Evolutionary conservation across 176 grass and related monocot genomes (phyloP).

Genomic region (Chloris gayana): DNA sequence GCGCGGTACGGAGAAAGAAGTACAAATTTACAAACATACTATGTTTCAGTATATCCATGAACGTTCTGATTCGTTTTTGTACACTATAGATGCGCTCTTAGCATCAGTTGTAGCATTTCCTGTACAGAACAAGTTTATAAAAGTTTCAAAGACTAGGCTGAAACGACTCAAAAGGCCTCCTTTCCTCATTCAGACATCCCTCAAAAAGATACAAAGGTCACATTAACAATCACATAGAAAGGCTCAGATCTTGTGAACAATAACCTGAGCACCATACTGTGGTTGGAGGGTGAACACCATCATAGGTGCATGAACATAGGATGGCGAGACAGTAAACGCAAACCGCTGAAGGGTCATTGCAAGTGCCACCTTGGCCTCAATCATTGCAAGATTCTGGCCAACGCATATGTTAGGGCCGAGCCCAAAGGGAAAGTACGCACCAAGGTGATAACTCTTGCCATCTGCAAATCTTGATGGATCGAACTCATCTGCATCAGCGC

Average conservation of each 20-base stretch:
- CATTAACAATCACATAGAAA: neutral
- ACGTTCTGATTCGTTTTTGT: neutral
- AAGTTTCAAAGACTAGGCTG: constrained; percentile 5
- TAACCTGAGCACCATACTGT: constrained; percentile 76
- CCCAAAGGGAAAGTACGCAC: constrained; percentile 73
- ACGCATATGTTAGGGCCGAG: constrained; percentile 66
- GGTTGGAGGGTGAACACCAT: constrained; percentile 62
- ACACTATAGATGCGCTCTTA: neutral
- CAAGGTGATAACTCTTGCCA: constrained; percentile 69
- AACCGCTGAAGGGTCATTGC: constrained; percentile 65
- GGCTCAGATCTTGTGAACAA: constrained; percentile 63
- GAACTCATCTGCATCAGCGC: constrained; percentile 54
- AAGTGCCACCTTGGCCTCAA: constrained; percentile 73
- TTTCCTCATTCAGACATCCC: neutral
- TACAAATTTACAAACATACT: neutral
- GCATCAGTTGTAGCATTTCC: neutral
- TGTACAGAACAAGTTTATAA: constrained; percentile 23
- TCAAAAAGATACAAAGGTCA: neutral
- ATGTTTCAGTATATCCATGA: neutral
- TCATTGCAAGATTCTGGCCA: constrained; percentile 73
- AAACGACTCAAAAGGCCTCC: neutral
- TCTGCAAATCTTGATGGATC: constrained; percentile 79
- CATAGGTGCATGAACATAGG: constrained; percentile 83
- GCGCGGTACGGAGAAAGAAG: neutral
- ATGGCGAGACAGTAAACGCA: constrained; percentile 58